phyloP scores from a whole-genome alignment of 257 asterid species.

The Ophiorrhiza pumila region DNA sequence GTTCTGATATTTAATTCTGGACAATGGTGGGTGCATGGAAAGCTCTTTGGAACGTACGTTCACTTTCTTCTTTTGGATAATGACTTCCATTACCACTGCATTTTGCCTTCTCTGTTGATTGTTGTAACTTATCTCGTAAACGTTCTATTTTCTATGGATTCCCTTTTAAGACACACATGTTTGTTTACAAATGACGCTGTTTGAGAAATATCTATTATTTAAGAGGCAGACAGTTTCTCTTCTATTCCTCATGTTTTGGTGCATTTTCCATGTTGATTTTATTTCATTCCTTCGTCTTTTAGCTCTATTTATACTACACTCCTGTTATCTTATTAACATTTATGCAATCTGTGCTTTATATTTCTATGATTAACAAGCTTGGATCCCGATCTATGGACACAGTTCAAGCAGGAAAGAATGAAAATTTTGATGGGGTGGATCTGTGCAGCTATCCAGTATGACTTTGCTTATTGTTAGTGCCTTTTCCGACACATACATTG shows the following conservation, averaged over 20 bases:
- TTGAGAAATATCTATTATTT: not conserved
- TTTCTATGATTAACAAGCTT: not conserved
- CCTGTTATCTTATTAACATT: not conserved
- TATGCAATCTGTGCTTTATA: not conserved
- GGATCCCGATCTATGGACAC: no score
- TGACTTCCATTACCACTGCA: not conserved
- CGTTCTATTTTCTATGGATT: not conserved
- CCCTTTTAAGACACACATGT: not conserved
- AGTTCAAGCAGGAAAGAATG: not conserved
- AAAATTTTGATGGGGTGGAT: not conserved
- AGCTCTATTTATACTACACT: not conserved
- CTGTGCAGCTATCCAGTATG: not conserved
- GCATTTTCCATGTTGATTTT: not conserved
- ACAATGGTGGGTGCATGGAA: constrained; percentile 84
- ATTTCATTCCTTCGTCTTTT: not conserved
- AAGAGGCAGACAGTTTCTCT: not conserved
- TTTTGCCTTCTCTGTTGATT: not conserved
- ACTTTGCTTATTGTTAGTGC: not conserved
- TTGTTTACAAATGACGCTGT: no score
- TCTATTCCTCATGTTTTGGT: not conserved
- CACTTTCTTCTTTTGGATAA: constrained; percentile 3
- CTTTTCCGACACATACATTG: not conserved
- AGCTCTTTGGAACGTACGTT: constrained; percentile 67
- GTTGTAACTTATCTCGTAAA: not conserved
- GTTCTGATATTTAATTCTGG: constrained; percentile 69